Evolutionary conservation across 331 rosid species (phyloP).

Genomic region (Malus hybrid): DNA sequence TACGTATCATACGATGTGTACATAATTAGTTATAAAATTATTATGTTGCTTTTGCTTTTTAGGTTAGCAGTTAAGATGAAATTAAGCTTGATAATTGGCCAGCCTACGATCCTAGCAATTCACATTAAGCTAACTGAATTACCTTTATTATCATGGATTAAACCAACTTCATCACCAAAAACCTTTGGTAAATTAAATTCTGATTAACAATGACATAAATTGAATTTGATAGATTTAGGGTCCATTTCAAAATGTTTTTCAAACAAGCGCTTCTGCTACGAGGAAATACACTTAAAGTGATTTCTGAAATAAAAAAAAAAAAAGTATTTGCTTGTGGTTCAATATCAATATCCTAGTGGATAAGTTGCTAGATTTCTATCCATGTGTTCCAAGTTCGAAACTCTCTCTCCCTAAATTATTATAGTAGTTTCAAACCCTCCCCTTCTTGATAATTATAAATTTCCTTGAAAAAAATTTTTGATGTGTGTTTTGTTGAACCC

Average conservation of each 20-base stretch:
- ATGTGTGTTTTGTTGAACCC: not conserved
- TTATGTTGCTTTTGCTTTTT: not conserved
- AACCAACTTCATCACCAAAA: not conserved
- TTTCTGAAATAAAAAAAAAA: no score
- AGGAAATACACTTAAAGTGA: not conserved
- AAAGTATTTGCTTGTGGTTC: no score
- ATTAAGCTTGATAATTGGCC: not conserved
- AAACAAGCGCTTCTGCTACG: not conserved
- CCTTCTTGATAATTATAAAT: no score
- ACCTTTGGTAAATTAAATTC: no score
- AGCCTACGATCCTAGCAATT: not conserved
- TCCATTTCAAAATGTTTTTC: not conserved
- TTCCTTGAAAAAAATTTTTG: no score
- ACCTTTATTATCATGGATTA: not conserved
- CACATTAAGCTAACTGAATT: not conserved
- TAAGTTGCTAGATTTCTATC: no score
- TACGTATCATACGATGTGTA: not conserved
- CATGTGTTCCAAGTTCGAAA: no score
- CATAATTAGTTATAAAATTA: not conserved
- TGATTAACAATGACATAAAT: no score
- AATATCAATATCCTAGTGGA: no score
- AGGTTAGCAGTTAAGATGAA: not conserved
- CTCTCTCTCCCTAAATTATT: no score
- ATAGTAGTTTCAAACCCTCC: no score
- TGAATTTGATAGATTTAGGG: not conserved